Evolutionary conservation across 495 filamentous ascomycete species (phyloP), one percentile per base, ranked within the genome.

Genomic region (Sordaria brevicollis): DNA sequence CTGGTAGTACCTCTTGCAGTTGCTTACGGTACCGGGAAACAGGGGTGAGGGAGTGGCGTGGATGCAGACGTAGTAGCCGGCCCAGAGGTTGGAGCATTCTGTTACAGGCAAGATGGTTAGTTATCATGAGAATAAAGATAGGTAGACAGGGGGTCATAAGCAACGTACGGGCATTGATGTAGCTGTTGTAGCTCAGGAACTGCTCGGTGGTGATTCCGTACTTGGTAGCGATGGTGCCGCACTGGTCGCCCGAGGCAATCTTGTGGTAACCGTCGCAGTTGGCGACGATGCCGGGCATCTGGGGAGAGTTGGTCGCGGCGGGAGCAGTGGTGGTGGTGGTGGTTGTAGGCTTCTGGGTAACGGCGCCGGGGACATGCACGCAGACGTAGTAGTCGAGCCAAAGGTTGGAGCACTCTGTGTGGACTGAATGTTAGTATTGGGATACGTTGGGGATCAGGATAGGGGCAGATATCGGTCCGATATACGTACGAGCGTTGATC

Each of bases 191-290:
- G 70, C 67, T 68, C 65, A 74, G 71, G 29, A 81, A 75, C 67
- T 76, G 41, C 10, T 70, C 66, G n/a, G 77, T 36, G 36, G 74
- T 68, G 66, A 82, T 79, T 13, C 72, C 69, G 67, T 72, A 33
- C 9, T 65, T 39, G 17, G 69, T 35, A 34, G 80, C 79, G 34
- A 87, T 78, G 39, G 73, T 72, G 9, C 66, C 67, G 71, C 85
- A 87, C 71, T 73, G 76, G 69, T 86, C 84, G 66, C 81, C 82
- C 1, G 49, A 41, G n/a, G 71, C 31, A 13, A 85, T 77, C 21
- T 76, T 72, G 73, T 82, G 76, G 72, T 80, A 85, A 35, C 76
- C 71, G 67, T 80, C 72, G 73, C 85, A 87, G 72, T 77, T 79
- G 66, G 29, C 65, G 35, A 76, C 74, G 57, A 80, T 80, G 35